Evolutionary conservation across 331 rosid genomes (phyloP).

Genomic region (Phaseolus coccineus): DNA sequence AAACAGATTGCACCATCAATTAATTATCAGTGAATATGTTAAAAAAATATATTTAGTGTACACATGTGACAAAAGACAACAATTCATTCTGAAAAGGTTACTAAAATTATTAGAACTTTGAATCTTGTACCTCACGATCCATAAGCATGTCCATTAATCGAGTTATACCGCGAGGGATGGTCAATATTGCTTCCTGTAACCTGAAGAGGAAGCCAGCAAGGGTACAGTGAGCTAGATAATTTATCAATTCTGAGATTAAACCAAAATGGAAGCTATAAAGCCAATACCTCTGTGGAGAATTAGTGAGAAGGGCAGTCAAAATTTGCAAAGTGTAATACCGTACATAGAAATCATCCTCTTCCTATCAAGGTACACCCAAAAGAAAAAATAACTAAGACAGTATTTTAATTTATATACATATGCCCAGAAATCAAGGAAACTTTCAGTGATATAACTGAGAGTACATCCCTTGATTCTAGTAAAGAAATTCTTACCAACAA

Average conservation of each 20-base stretch:
- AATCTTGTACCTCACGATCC: conserved; percentile 86
- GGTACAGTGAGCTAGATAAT: conserved; percentile 29
- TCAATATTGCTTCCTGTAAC: conserved; percentile 94
- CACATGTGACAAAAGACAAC: conserved; percentile 8
- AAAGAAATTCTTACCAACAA: conserved; percentile 69
- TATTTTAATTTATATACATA: background rate
- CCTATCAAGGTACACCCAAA: conserved; percentile 54
- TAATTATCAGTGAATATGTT: conserved; percentile 16
- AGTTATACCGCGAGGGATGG: conserved; percentile 88
- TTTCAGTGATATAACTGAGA: background rate
- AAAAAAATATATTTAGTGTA: background rate
- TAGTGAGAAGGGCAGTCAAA: conserved; percentile 84
- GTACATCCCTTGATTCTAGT: conserved; percentile 31
- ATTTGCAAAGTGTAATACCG: conserved; percentile 89
- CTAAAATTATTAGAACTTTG: conserved; percentile 29
- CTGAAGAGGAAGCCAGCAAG: conserved; percentile 62
- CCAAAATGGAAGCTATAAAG: conserved; percentile 38
- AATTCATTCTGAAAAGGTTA: conserved; percentile 17
- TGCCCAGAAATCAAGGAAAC: conserved; percentile 32
- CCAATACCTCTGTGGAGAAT: conserved; percentile 73
- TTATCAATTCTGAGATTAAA: conserved; percentile 18
- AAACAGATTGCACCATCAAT: background rate
- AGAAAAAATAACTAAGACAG: conserved; percentile 11
- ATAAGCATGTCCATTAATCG: conserved; percentile 94
- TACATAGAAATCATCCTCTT: conserved; percentile 91